Conservation (phyloP, 495 filamentous ascomycete species). For the Xylaria grammica region DNA sequence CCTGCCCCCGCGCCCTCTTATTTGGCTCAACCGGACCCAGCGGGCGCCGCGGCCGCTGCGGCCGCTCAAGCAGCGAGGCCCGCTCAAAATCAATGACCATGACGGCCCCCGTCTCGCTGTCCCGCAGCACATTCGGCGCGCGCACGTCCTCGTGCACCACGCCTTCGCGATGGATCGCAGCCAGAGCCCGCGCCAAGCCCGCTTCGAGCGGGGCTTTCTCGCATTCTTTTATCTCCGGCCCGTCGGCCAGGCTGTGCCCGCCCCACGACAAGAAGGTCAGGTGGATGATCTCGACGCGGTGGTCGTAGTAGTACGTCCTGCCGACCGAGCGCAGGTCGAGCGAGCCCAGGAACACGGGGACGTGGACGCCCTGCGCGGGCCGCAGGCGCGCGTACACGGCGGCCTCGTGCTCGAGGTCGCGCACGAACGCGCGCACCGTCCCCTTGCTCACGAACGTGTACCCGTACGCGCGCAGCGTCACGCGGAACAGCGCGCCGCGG, state of each 20-base stretch:
- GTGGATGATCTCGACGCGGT: slow-evolving; percentile 47
- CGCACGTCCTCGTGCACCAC: slow-evolving; percentile 32
- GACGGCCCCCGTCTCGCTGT: slow-evolving; percentile 21
- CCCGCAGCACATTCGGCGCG: slow-evolving; percentile 24
- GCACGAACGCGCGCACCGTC: slow-evolving; percentile 40
- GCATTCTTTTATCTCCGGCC: background rate
- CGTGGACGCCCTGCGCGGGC: slow-evolving; percentile 41
- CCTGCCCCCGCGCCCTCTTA: slow-evolving; percentile 8
- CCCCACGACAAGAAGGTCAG: slow-evolving; percentile 55
- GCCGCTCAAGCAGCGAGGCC: slow-evolving; percentile 21
- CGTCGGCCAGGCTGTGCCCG: slow-evolving; percentile 15
- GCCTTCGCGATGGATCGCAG: slow-evolving; percentile 28
- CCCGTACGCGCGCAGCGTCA: slow-evolving; percentile 44
- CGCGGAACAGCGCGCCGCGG: slow-evolving; percentile 46
- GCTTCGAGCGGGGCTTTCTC: slow-evolving; percentile 6
- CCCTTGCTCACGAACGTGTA: slow-evolving; percentile 58
- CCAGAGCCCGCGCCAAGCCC: slow-evolving; percentile 19
- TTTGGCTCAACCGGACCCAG: slow-evolving; percentile 17
- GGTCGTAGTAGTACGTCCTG: slow-evolving; percentile 42
- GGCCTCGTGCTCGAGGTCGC: slow-evolving; percentile 47
- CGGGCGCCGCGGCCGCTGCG: slow-evolving; percentile 3
- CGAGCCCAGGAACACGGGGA: slow-evolving; percentile 51
- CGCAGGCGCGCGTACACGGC: slow-evolving; percentile 44
- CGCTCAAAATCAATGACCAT: slow-evolving; percentile 36
- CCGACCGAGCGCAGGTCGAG: slow-evolving; percentile 42